Base-by-base conservation (phyloP, 2,329 filamentous ascomycete genomes). In the Alternaria metachromatica region DNA sequence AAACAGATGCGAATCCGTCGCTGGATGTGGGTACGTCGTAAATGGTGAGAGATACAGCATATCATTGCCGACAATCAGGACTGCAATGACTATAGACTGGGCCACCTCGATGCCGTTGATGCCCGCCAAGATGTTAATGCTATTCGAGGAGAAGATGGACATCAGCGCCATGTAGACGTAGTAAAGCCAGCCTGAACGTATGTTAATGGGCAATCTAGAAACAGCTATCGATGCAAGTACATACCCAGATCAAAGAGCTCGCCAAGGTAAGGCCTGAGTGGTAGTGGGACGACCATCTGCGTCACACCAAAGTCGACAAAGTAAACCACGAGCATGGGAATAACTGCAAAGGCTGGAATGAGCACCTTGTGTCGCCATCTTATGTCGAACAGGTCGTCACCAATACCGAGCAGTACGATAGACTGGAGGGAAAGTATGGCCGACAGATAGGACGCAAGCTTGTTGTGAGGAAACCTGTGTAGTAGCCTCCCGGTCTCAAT, bases 41-140 rank as follows among this genome's bases (percentile, higher is more conserved):
- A 93, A 85, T 2, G 88, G 88, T 4, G 85, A 82, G 54, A 98
- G 88, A 82, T 98, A 99, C 68, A 98, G 86, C 56, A 87, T 84
- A 80, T 98, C 96, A 83, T 99, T 99, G 78, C 93, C 83, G 63
- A 91, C 88, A 70, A 99, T 88, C 55, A 98, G 87, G 57, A 89
- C 80, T 25, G 94, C 95, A 77, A 99, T 93, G 67, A 97, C 92
- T 66, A 99, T 85, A 63, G 94, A 97, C 82, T 99, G 96, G 11
- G 92, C 89, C 59, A 98, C 96, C 80, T 99, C 96, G 78, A 99
- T 96, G 59, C 96, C 96, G 80, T 99, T 99, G 81, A 99, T 93
- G n/a, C 96, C 96, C 0, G 96, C 96, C n/a, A 99, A 85, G 82
- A 99, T 99, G 84, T 99, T 99, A 87, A 99, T 99, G 80, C 93